Evolutionary conservation across 2,329 filamentous ascomycete genomes (phyloP).

Genomic region (Boeremia lycopersici): DNA sequence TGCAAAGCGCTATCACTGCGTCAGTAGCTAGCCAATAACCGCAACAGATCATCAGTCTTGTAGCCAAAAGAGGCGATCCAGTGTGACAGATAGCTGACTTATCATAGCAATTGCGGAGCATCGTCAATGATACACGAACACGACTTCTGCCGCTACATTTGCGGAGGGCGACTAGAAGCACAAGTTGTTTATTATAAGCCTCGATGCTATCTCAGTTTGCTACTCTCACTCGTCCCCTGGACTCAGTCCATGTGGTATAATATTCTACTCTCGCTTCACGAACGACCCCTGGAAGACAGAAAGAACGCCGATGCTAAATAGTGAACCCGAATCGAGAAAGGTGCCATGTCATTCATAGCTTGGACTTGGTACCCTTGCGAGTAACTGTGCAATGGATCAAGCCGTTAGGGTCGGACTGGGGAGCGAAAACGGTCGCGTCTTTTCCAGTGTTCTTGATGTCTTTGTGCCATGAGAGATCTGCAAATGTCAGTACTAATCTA

Average conservation of each 20-base stretch:
- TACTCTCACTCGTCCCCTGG: conserved; percentile 24
- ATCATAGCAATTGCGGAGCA: too few species aligned
- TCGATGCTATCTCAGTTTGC: conserved; percentile 3
- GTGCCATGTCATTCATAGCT: conserved; percentile 43
- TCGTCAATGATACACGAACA: neutral
- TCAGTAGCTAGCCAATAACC: too few species aligned
- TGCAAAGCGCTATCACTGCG: too few species aligned
- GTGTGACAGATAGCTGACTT: too few species aligned
- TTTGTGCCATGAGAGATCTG: conserved; percentile 96
- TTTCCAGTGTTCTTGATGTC: conserved; percentile 92
- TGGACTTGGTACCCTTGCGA: conserved; percentile 57
- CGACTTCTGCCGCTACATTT: neutral
- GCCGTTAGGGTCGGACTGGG: conserved; percentile 90
- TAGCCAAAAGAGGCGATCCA: too few species aligned
- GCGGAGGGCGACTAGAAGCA: neutral
- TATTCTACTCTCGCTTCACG: conserved; percentile 34
- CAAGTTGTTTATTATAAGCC: neutral
- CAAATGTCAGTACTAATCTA: conserved; percentile 18
- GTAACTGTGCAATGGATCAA: conserved; percentile 92
- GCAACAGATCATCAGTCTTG: too few species aligned
- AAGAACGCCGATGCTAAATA: conserved; percentile 23
- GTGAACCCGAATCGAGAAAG: conserved; percentile 9
- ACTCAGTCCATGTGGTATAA: conserved; percentile 32
- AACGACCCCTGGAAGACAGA: conserved; percentile 17
- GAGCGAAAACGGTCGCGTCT: conserved; percentile 93